Evolutionary conservation across 2,329 filamentous ascomycete species (phyloP).

Genomic region (Neospermospora avenae): DNA sequence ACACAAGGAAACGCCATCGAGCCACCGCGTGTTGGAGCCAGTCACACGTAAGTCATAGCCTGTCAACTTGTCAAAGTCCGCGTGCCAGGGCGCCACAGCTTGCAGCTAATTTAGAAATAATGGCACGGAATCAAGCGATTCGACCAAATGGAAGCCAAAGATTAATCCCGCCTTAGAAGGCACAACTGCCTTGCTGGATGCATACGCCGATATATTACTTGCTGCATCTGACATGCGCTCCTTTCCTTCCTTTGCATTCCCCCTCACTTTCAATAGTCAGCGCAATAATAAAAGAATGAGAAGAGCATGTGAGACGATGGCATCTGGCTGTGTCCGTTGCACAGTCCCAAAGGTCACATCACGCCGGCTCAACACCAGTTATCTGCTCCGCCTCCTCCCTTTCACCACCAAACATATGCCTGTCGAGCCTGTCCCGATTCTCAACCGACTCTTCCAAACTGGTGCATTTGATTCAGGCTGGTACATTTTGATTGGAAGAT

Average conservation of each 20-base stretch:
- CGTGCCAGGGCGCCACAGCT: constrained; percentile 1
- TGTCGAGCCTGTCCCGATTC: neutral
- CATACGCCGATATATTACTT: constrained; percentile 4
- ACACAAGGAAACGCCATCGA: neutral
- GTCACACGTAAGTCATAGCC: neutral
- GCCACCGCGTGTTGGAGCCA: neutral
- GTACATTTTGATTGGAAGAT: too few relatives aligned
- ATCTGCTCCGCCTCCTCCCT: neutral
- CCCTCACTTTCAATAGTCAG: neutral
- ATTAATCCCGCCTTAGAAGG: neutral
- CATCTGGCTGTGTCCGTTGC: neutral
- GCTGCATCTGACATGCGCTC: neutral
- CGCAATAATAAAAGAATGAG: neutral
- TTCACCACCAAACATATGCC: neutral
- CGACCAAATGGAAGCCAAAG: neutral
- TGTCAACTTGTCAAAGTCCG: neutral
- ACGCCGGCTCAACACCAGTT: neutral
- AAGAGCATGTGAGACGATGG: neutral
- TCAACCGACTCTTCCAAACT: neutral
- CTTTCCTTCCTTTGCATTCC: neutral
- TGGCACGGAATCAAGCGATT: neutral
- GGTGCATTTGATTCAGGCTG: neutral
- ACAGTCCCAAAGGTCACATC: neutral
- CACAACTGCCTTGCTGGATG: neutral
- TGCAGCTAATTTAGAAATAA: constrained; percentile 18